phyloP scores from a whole-genome alignment of 768 basidiomycete genomes.

The Floccularia luteovirens region DNA sequence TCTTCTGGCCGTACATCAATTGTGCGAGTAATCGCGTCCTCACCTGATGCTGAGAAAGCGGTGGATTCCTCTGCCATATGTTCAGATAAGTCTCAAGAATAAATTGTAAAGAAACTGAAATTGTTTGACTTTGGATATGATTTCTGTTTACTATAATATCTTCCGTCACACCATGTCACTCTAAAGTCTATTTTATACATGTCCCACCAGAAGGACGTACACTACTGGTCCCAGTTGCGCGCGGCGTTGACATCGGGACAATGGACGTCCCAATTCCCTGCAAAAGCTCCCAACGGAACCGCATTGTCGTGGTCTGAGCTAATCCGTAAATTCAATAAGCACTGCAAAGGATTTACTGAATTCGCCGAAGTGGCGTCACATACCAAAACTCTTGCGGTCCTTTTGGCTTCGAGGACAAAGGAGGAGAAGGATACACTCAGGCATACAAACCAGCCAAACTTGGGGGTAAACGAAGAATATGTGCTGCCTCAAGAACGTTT shows the following conservation, averaged over 20 bases:
- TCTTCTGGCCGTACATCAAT: slow-evolving; percentile 38
- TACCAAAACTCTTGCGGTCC: slow-evolving; percentile 55
- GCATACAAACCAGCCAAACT: slow-evolving; percentile 23
- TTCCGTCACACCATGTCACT: not conserved
- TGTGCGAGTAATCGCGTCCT: slow-evolving; percentile 54
- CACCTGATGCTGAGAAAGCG: slow-evolving; percentile 17
- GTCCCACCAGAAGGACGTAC: slow-evolving; percentile 49
- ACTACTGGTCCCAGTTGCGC: slow-evolving; percentile 77
- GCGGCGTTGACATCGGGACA: slow-evolving; percentile 63
- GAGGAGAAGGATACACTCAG: slow-evolving; percentile 31
- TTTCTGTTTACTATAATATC: not conserved
- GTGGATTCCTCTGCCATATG: slow-evolving; percentile 8
- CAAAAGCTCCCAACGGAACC: slow-evolving; percentile 46
- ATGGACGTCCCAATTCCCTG: slow-evolving; percentile 60
- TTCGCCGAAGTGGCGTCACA: slow-evolving; percentile 61
- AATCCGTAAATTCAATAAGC: slow-evolving; percentile 82
- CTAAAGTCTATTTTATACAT: slow-evolving; percentile 6
- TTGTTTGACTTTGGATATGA: not conserved
- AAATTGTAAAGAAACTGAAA: not conserved
- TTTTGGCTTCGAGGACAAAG: slow-evolving; percentile 37
- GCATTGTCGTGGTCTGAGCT: slow-evolving; percentile 70
- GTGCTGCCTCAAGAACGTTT: slow-evolving; percentile 43
- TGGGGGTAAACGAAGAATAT: slow-evolving; percentile 59
- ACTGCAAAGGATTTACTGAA: slow-evolving; percentile 54
- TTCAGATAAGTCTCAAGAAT: not conserved